Evolutionary conservation across 2,329 filamentous ascomycete species (phyloP).

Genomic region (Tolypocladium tropicale): DNA sequence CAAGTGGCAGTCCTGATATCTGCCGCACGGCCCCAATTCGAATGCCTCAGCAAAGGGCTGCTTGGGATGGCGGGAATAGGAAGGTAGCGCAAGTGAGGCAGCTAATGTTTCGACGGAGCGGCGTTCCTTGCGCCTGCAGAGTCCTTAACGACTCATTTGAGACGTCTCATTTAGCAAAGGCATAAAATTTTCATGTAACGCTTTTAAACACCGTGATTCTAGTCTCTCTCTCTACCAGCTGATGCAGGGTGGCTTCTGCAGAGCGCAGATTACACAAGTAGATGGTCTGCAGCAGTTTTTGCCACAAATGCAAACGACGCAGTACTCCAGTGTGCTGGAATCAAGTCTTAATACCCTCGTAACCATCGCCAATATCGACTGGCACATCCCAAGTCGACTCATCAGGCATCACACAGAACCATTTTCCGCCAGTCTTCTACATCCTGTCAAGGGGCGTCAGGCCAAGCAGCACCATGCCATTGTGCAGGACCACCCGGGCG

Average conservation of each 20-base stretch:
- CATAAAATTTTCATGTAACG: too few species aligned
- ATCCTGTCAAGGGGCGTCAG: slow-evolving; percentile 60
- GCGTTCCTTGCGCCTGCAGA: neutral
- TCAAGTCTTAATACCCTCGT: neutral
- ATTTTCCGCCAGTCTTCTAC: neutral
- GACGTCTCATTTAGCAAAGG: too few species aligned
- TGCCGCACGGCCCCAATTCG: neutral
- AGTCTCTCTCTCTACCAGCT: neutral
- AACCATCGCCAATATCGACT: neutral
- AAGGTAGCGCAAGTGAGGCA: too few species aligned
- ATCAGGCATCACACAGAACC: neutral
- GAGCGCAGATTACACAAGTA: neutral
- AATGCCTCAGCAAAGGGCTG: neutral
- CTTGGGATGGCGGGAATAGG: neutral
- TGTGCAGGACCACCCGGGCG: slow-evolving; percentile 64
- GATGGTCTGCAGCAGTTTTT: neutral
- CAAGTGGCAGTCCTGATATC: slow-evolving; percentile 15
- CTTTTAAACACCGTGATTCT: neutral
- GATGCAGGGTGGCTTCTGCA: neutral
- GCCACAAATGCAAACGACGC: neutral
- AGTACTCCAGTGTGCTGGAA: neutral
- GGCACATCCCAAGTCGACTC: neutral
- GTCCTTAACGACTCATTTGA: neutral
- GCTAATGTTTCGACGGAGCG: neutral
- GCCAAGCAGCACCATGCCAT: slow-evolving; percentile 75